Percentiles rank a stretch among this genome's conserved stretches.
Conservation (phyloP, 1,284 basidiomycete genomes). For the Somion occarium region DNA sequence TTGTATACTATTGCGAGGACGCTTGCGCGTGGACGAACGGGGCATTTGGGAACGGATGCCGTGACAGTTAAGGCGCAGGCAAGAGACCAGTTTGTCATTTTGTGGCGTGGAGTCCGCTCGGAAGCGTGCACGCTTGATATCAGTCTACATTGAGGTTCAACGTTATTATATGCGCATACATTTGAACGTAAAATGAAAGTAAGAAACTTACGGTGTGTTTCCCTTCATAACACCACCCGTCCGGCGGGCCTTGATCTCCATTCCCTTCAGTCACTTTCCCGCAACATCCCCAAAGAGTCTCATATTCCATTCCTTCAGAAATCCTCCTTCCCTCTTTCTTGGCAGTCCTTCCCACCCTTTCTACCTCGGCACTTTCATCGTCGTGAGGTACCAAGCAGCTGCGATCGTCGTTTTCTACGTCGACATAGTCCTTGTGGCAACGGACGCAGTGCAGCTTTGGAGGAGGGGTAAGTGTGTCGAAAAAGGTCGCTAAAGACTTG, state of each 20-base stretch:
- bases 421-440: slow-evolving; percentile 53
- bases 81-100: slow-evolving; percentile 64
- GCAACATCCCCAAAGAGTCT: slow-evolving; percentile 67
- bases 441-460: slow-evolving; percentile 66
- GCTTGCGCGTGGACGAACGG: slow-evolving; percentile 23
- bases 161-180: background rate
- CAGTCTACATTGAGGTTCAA: slow-evolving; percentile 40
- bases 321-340: slow-evolving; percentile 19
- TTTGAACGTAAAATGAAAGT: background rate
- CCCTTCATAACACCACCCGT: slow-evolving; percentile 81
- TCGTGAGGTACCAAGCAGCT: slow-evolving; percentile 46
- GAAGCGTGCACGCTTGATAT: slow-evolving; percentile 69
- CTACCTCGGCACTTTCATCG: slow-evolving; percentile 50
- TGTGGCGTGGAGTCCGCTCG: slow-evolving; percentile 65
- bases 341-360: slow-evolving; percentile 31
- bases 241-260: slow-evolving; percentile 74
- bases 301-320: slow-evolving; percentile 32
- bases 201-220: slow-evolving; percentile 59
- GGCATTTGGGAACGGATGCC: slow-evolving; percentile 33
- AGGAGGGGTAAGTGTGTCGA: slow-evolving; percentile 54
- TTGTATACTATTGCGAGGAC: slow-evolving; percentile 19
- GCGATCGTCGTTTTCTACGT: slow-evolving; percentile 33
- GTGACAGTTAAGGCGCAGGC: slow-evolving; percentile 48
- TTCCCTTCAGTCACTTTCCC: slow-evolving; percentile 64
- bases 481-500: slow-evolving; percentile 47